Conservation (phyloP, 148 eudicot species). For the Arctostaphylos glauca region DNA sequence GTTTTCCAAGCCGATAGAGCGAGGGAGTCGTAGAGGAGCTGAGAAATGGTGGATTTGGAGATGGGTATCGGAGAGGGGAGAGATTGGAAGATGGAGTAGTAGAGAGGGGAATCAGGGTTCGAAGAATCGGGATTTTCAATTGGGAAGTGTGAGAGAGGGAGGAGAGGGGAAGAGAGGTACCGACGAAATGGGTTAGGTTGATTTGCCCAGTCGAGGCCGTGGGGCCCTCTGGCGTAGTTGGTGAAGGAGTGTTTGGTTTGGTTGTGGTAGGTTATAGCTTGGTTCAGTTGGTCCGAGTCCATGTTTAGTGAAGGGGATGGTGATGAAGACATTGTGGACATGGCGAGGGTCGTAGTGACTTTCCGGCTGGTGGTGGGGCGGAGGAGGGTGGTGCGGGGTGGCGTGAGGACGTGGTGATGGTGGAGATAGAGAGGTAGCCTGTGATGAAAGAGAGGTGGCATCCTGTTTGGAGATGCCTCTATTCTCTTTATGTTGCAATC, state of each 20-base stretch:
- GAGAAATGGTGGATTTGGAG: constrained; percentile 52
- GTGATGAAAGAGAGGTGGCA: constrained; percentile 21
- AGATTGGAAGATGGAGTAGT: constrained; percentile 48
- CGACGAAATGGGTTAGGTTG: constrained; percentile 94
- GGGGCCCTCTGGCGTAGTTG: constrained; percentile 58
- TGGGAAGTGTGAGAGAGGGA: constrained; percentile 57
- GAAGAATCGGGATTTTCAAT: not conserved
- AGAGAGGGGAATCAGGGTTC: constrained; percentile 32
- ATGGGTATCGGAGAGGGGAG: constrained; percentile 59
- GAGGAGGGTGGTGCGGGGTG: constrained; percentile 17
- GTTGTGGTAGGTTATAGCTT: constrained; percentile 61
- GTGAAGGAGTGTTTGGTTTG: constrained; percentile 84
- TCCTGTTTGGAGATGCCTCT: not conserved
- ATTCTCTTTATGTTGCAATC: not conserved
- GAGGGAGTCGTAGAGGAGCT: constrained; percentile 67
- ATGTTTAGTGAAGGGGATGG: constrained; percentile 26
- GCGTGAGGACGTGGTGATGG: constrained; percentile 18
- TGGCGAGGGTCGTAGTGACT: constrained; percentile 23
- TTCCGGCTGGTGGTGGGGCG: constrained; percentile 11
- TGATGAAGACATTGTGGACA: constrained; percentile 54
- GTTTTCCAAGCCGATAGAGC: constrained; percentile 94
- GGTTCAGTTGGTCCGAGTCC: constrained; percentile 25
- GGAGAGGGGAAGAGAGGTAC: constrained; percentile 52
- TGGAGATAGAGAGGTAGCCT: constrained; percentile 3
- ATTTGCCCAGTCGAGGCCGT: constrained; percentile 83